Conservation (phyloP, 2,329 filamentous ascomycete species). For the Exophiala aquamarina region DNA sequence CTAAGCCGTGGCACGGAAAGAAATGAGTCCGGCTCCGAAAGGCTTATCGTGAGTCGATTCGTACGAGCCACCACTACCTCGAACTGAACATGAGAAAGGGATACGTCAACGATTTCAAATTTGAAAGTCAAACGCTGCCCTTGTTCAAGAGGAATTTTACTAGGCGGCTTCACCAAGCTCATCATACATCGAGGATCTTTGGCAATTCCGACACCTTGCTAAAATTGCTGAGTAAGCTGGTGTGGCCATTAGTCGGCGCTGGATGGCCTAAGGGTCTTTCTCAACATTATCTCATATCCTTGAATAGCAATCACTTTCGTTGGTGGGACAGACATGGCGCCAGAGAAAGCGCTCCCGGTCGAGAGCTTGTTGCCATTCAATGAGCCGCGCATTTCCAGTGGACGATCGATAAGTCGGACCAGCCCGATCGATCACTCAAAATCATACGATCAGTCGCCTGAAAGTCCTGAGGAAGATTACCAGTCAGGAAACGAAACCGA, state of each 20-base stretch:
- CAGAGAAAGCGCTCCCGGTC: constrained; percentile 4
- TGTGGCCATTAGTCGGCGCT: no score
- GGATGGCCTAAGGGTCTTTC: no score
- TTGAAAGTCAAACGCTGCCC: not conserved
- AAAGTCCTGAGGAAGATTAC: constrained; percentile 17
- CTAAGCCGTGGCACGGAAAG: no score
- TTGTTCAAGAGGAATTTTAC: not conserved
- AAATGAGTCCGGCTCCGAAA: not conserved
- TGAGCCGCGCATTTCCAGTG: constrained; percentile 11
- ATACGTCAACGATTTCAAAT: not conserved
- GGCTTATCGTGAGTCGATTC: not conserved
- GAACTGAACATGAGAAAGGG: not conserved
- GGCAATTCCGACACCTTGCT: not conserved
- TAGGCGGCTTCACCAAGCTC: not conserved
- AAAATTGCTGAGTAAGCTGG: no score
- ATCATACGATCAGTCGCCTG: constrained; percentile 13
- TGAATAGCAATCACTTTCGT: not conserved
- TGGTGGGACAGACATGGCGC: not conserved
- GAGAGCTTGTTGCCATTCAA: constrained; percentile 13
- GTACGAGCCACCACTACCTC: not conserved
- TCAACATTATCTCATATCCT: not conserved
- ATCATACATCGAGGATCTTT: not conserved
- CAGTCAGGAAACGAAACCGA: constrained; percentile 13
- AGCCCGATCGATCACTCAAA: constrained; percentile 7
- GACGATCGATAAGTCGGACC: constrained; percentile 6